Evolutionary conservation across 2,329 filamentous ascomycete genomes (phyloP).

Genomic region (Nemania sp.): DNA sequence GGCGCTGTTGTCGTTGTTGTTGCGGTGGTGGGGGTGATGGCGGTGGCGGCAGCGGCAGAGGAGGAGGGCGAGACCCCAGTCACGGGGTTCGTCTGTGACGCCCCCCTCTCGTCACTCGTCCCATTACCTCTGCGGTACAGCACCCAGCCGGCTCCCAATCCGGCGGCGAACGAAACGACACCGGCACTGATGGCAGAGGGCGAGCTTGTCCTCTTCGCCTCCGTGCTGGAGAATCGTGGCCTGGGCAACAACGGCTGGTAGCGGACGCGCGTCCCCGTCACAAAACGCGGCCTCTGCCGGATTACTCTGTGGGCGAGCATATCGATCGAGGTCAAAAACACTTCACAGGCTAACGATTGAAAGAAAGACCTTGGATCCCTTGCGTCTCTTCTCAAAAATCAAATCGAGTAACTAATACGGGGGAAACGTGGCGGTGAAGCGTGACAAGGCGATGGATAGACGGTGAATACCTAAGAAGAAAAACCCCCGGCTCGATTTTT

Average conservation of each 20-base stretch:
- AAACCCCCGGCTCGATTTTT: too few species aligned
- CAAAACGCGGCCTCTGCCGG: conserved; percentile 30
- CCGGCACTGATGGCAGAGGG: conserved; percentile 15
- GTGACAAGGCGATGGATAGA: too few species aligned
- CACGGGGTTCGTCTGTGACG: conserved; percentile 2
- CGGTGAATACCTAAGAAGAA: too few species aligned
- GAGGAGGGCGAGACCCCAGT: too few species aligned
- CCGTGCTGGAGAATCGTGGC: conserved; percentile 32
- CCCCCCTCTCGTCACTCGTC: conserved; percentile 7
- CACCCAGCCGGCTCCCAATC: conserved; percentile 26
- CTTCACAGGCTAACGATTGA: too few species aligned
- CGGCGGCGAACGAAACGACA: conserved; percentile 28
- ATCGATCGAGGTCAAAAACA: neutral
- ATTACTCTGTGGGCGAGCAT: conserved; percentile 32
- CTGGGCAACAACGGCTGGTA: conserved; percentile 15
- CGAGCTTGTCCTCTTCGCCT: conserved; percentile 17
- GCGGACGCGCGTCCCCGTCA: conserved; percentile 21
- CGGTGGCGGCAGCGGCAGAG: neutral
- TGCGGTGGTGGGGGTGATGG: neutral
- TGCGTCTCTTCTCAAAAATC: too few species aligned
- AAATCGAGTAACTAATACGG: too few species aligned
- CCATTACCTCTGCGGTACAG: conserved; percentile 18
- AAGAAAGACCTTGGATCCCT: too few species aligned
- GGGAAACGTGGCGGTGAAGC: too few species aligned
- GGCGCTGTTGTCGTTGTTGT: conserved; percentile 24